Evolutionary conservation across 169 alveolate species (phyloP).

Genomic region (Plasmodium berghei): DNA sequence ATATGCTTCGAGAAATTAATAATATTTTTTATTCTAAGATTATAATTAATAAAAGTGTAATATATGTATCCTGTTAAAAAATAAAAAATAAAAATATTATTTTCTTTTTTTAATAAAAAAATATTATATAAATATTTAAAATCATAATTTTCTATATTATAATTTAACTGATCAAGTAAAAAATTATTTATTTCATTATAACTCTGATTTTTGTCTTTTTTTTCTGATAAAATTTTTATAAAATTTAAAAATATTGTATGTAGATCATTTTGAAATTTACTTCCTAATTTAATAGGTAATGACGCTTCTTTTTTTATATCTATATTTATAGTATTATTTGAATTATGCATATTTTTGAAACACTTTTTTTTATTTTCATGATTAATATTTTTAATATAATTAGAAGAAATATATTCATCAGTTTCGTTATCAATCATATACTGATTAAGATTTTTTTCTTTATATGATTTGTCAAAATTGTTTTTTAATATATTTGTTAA

Average conservation of each 20-base stretch:
- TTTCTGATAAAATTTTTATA: not conserved
- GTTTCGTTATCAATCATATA: not conserved
- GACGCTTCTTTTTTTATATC: not conserved
- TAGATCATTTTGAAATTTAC: not conserved
- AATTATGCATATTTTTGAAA: not conserved
- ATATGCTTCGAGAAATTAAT: not conserved
- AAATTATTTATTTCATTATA: not conserved
- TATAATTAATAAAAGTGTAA: constrained; percentile 17
- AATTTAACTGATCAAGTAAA: constrained; percentile 32
- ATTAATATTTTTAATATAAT: not conserved
- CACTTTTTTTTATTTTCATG: not conserved
- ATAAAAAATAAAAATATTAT: constrained; percentile 3
- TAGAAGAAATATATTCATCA: not conserved
- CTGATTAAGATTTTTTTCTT: not conserved
- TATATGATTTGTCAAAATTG: not conserved
- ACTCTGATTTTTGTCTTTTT: not conserved
- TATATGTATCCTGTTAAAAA: constrained; percentile 43
- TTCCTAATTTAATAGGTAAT: not conserved
- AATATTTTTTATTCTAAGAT: not conserved
- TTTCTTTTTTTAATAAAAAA: constrained; percentile 33
- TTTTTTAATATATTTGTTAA: not conserved
- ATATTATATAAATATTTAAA: constrained; percentile 42
- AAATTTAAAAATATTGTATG: constrained; percentile 25
- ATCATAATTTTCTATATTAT: constrained; percentile 22
- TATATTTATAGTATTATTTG: too few species aligned